Evolutionary conservation across 176 grass and related monocot genomes (phyloP), one percentile per base, ranked within the genome.

Genomic region (Oryza glaberrima): DNA sequence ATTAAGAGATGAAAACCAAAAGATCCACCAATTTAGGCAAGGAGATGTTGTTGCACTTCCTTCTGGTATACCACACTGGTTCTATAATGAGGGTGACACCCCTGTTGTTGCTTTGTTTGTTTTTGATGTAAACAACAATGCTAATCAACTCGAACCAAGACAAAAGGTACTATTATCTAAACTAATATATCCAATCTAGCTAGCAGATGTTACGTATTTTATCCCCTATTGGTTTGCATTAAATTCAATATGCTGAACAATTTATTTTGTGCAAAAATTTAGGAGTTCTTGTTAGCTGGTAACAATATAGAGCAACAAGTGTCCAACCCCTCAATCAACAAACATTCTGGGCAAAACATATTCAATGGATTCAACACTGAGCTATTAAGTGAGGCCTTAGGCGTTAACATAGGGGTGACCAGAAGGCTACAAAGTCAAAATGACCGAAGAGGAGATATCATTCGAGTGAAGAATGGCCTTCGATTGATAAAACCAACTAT

Each of bases 251-350:
- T 45, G 44, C 9, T 45, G 44, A 45, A 45, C 44, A 45, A 45
- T 3, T 25, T 87, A 32, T 22, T 20, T 25, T 10, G n/a, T 75
- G 16, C 4, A 64, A 67, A 75, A 74, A 6, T 17, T 36, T 22
- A 90, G 83, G 71, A 90, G 47, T 86, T 90, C 46, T 75, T 82
- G 36, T 11, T 90, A 72, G 88, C 83, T 14, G 88, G 88, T 67
- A 82, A 65, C n/a, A 70, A 90, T 20, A 61, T 81, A 49, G 46
- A 71, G 63, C 51, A 76, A 66, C 79, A 82, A 68, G 36, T 75
- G 10, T 77, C 30, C 11, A n/a, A 6, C 6, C 7, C 7, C 7
- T 22, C 47, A 25, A 52, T 14, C 0, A 43, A 76, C 19, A 17
- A 81, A 85, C 16, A 41, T 8, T 41, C 7, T 8, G 7, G 7